phyloP scores from a whole-genome alignment of 2,329 filamentous ascomycete genomes.

The Orbilia brochopaga region DNA sequence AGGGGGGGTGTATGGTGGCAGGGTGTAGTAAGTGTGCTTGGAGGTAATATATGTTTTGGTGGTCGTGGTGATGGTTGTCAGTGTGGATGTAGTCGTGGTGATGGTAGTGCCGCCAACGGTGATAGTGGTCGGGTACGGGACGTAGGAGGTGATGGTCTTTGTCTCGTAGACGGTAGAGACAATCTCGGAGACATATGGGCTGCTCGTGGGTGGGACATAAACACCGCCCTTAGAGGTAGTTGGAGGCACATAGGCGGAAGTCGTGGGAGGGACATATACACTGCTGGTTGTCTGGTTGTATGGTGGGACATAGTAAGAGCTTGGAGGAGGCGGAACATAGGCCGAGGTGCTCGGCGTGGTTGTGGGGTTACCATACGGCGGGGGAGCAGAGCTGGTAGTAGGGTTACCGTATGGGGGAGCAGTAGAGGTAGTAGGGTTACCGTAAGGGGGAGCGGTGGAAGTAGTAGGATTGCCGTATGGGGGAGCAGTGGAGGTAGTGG shows the following conservation, averaged over 20 bases:
- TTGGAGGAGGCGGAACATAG: slow-evolving; percentile 21
- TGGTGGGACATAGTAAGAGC: slow-evolving; percentile 38
- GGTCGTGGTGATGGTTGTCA: slow-evolving; percentile 54
- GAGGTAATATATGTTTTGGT: slow-evolving; percentile 56
- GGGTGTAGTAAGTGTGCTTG: slow-evolving; percentile 57
- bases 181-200: slow-evolving; percentile 53
- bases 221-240: slow-evolving; percentile 33
- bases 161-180: slow-evolving; percentile 50
- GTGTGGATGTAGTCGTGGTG: slow-evolving; percentile 52
- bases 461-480: too few relatives aligned
- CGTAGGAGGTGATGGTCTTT: slow-evolving; percentile 25
- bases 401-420: slow-evolving; percentile 13
- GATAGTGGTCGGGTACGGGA: slow-evolving; percentile 45
- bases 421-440: too few relatives aligned
- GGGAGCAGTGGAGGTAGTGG: too few relatives aligned
- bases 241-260: slow-evolving; percentile 15
- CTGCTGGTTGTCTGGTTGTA: slow-evolving; percentile 16
- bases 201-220: slow-evolving; percentile 51
- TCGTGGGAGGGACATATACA: slow-evolving; percentile 24
- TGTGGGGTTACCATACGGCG: neutral
- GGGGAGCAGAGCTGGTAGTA: slow-evolving; percentile 3
- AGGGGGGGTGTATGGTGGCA: neutral
- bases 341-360: neutral
- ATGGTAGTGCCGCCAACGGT: slow-evolving; percentile 50
- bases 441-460: too few relatives aligned